Evolutionary conservation across 2,329 filamentous ascomycete genomes (phyloP), one percentile per base, ranked within the genome.

Genomic region (Biscogniauxia sp.): DNA sequence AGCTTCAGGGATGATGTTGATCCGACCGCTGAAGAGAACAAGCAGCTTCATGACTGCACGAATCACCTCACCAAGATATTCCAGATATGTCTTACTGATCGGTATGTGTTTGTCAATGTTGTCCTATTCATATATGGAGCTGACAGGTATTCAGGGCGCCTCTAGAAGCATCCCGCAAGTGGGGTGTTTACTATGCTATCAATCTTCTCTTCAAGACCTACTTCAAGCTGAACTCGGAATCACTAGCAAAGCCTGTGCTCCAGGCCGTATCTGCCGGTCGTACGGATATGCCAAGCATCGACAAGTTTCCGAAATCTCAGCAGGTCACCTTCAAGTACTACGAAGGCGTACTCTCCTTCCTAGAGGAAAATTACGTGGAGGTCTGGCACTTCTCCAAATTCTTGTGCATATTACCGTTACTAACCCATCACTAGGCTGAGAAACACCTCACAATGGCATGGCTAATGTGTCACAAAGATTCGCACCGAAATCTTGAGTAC

Each of bases 141-240:
- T 73, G 49, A 70, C 58, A 62, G 61, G 62, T 54, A 53, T 58
- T 57, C 70, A 94, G 92, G 76, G 90, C 91, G 62, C 88, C 90
- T 15, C 80, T 97, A 52, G 88, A 93, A 71, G 90, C 96, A 70
- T 97, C 94, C 8, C 88, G 95, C 58, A 99, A 98, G 84, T 99
- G 95, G 95, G 96, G 92, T 6, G 91, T 97, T 54, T 99, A 99
- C 79, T 93, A 93, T 75, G 89, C 94, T 66, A 92, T 93, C 71
- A 98, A 97, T 73, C 84, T 99, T 7, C 82, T 97, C 15, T 99
- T 99, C 85, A 98, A 98, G 78, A 98, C 93, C 1, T 97, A 98
- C 76, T 99, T 99, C 81, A 96, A 92, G 79, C 82, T 98, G 64
- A 97, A 96, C 77, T 91, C 90, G 37, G 89, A 96, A 60, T 88